These are phyloP conservation scores for Leccinum ponderosum DNA, from an alignment of 1,284 basidiomycete species.

Conservation along the genomic window DNA sequence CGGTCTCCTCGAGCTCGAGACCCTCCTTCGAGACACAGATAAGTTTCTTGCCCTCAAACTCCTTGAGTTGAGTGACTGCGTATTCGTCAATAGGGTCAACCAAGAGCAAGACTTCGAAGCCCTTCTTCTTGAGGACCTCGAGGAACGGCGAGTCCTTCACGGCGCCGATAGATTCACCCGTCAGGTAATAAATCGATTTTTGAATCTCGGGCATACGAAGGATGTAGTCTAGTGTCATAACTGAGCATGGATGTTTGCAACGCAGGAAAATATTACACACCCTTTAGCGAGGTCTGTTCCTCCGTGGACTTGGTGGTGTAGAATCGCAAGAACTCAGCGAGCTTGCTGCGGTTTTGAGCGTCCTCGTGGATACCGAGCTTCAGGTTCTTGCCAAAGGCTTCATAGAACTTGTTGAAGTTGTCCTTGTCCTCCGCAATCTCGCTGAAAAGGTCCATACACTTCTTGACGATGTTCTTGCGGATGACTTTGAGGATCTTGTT, in stretches of 20 bases:
- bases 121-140: constrained; percentile 99
- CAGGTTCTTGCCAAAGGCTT: constrained; percentile 95
- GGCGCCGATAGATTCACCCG: constrained; percentile 93
- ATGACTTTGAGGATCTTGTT: constrained; percentile 99
- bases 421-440: constrained; percentile 99
- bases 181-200: constrained; percentile 99
- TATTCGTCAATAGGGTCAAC: constrained; percentile 99
- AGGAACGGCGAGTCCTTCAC: constrained; percentile 98
- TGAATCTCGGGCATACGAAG: constrained; percentile 99
- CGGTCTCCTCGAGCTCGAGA: constrained; percentile 98
- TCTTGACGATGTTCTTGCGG: constrained; percentile 98
- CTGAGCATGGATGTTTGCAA: constrained; percentile 6
- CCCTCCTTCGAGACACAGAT: constrained; percentile 99
- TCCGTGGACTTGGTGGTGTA: constrained; percentile 94
- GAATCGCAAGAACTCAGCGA: constrained; percentile 99
- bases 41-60: constrained; percentile 99
- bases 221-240: constrained; percentile 80
- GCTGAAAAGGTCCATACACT: constrained; percentile 91
- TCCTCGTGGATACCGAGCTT: constrained; percentile 99
- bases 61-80: constrained; percentile 97
- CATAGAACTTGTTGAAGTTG: constrained; percentile 98
- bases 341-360: constrained; percentile 98
- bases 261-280: constrained; percentile 40
- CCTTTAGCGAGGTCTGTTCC: constrained; percentile 94
- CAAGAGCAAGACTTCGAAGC: constrained; percentile 97